A percentile compares a stretch with the other conserved stretches of the same genome.
phyloP scores from a whole-genome alignment of 805 yeast species.

The Lipomyces orientalis region DNA sequence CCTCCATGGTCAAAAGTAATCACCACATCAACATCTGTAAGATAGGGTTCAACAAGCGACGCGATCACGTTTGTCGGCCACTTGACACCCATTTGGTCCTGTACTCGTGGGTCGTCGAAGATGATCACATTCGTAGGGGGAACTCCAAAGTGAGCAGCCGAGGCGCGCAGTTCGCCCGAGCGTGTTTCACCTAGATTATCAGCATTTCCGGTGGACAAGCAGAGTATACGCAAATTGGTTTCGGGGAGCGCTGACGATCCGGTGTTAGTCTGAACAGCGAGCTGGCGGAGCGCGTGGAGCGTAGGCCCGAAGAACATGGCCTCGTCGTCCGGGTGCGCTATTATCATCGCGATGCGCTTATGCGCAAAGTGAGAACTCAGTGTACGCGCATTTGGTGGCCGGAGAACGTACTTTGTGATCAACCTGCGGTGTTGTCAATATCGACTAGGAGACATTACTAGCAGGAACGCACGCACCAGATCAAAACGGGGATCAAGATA shows the following conservation, averaged over 20 bases:
- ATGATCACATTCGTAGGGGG: constrained; percentile 50
- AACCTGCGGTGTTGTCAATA: constrained; percentile 2
- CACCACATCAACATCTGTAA: constrained; percentile 49
- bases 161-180: constrained; percentile 59
- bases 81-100: constrained; percentile 67
- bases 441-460: not conserved
- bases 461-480: constrained; percentile 13
- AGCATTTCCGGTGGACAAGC: constrained; percentile 75
- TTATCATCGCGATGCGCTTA: constrained; percentile 51
- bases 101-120: constrained; percentile 57
- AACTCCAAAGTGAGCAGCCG: constrained; percentile 63
- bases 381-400: constrained; percentile 19
- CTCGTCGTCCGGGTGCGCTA: constrained; percentile 98
- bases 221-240: constrained; percentile 25
- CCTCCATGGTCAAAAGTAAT: constrained; percentile 84
- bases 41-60: constrained; percentile 46
- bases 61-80: constrained; percentile 65
- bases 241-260: constrained; percentile 10
- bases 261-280: constrained; percentile 35
- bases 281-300: constrained; percentile 52
- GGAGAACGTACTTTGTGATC: constrained; percentile 14
- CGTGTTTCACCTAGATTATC: constrained; percentile 74
- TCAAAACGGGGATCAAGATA: not conserved
- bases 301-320: constrained; percentile 96
- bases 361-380: constrained; percentile 19